A percentile compares a stretch with the other conserved stretches of the same genome.
These are phyloP conservation scores for Saccharomycopsis malanga DNA, from an alignment of 805 yeast genomes.

Conservation along the genomic window DNA sequence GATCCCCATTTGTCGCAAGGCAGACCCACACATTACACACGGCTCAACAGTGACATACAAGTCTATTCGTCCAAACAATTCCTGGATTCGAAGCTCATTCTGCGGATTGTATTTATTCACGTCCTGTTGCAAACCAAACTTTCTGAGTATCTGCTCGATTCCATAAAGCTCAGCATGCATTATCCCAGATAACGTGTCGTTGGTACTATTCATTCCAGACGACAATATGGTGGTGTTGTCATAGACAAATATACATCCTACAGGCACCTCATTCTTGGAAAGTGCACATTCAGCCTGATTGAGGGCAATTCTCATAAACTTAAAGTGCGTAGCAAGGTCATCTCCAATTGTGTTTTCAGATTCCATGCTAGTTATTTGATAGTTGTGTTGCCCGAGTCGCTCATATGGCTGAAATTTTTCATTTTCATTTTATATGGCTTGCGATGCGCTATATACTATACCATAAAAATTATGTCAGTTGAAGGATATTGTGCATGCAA, in stretches of 20 bases:
- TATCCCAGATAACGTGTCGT: slow-evolving; percentile 76
- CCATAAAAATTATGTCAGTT: too few relatives aligned
- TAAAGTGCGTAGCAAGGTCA: slow-evolving; percentile 24
- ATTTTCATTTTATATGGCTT: too few relatives aligned
- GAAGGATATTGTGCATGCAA: too few relatives aligned
- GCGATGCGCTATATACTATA: too few relatives aligned
- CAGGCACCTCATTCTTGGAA: slow-evolving; percentile 70
- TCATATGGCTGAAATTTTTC: neutral
- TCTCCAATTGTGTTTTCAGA: neutral
- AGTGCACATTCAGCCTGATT: slow-evolving; percentile 59
- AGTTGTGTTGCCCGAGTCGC: neutral
- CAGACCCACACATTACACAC: slow-evolving; percentile 96
- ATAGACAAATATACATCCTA: slow-evolving; percentile 68
- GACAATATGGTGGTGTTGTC: slow-evolving; percentile 48
- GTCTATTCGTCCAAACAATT: slow-evolving; percentile 47
- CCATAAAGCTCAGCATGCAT: slow-evolving; percentile 91
- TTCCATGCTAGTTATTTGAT: neutral
- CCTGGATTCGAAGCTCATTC: slow-evolving; percentile 23
- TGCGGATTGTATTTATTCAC: slow-evolving; percentile 21
- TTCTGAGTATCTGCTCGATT: slow-evolving; percentile 44
- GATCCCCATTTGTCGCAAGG: slow-evolving; percentile 74
- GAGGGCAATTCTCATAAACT: slow-evolving; percentile 46
- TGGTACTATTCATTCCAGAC: slow-evolving; percentile 80
- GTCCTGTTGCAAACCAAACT: slow-evolving; percentile 25
- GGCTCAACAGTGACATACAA: slow-evolving; percentile 96